Conservation (phyloP, 345 rosid species). For the Hypericum androsaemum region DNA sequence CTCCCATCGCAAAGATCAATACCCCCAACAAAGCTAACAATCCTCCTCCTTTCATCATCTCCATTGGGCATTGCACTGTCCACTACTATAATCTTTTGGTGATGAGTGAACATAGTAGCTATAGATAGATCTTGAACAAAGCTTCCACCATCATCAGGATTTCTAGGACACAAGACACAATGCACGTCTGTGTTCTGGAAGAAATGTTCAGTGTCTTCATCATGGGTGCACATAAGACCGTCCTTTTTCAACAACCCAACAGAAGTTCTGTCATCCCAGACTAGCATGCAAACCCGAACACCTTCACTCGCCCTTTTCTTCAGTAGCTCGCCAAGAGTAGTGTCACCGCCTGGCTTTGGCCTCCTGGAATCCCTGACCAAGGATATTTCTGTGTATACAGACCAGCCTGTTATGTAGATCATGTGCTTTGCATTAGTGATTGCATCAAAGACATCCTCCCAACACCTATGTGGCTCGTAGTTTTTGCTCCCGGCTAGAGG, state of each 20-base stretch:
- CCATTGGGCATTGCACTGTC: constrained; percentile 70
- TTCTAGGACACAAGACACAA: constrained; percentile 89
- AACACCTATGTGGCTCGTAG: constrained; percentile 79
- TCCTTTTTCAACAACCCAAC: constrained; percentile 75
- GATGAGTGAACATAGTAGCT: constrained; percentile 97
- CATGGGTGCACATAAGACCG: constrained; percentile 96
- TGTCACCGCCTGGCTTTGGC: constrained; percentile 90
- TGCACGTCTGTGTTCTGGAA: constrained; percentile 68
- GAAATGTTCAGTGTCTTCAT: constrained; percentile 71
- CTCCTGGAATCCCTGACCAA: constrained; percentile 87
- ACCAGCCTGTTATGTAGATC: constrained; percentile 97
- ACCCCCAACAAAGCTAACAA: constrained; percentile 94
- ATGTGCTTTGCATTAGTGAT: constrained; percentile 76
- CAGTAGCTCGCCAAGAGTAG: constrained; percentile 68
- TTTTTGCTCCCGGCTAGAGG: constrained; percentile 84
- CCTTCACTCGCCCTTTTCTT: constrained; percentile 93
- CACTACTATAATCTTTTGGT: constrained; percentile 94
- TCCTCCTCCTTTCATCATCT: constrained; percentile 52
- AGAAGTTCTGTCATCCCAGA: constrained; percentile 99
- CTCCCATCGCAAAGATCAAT: constrained; percentile 98
- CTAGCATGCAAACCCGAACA: constrained; percentile 83
- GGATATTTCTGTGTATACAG: constrained; percentile 83
- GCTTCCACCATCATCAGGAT: constrained; percentile 98
- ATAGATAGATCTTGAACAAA: constrained; percentile 71
- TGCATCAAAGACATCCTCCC: constrained; percentile 96